Evolutionary conservation across 2,329 filamentous ascomycete genomes (phyloP), one percentile per base, ranked within the genome.

Genomic region (Chaetomiaceae sp.): DNA sequence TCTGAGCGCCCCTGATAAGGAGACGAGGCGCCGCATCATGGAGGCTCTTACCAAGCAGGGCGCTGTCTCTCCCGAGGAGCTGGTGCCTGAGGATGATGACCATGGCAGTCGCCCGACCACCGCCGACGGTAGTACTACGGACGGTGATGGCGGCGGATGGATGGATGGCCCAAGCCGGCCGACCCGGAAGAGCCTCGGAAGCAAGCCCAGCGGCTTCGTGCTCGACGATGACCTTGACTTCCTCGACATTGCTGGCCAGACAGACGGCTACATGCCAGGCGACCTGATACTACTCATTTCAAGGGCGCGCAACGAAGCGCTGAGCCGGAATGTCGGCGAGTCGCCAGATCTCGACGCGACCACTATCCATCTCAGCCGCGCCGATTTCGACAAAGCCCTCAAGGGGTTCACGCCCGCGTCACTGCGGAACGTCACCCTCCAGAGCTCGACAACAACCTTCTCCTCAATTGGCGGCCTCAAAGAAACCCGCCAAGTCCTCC

Each of bases 261-360:
- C 92, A 0, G 94, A 99, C 66, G 94, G 94, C 1, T 99, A 97
- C 67, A 96, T 97, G 91, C 92, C 94, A 1, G 94, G 91, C 3
- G 94, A 99, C 68, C 77, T 99, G 34, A 84, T 87, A 15, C 79
- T 96, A 2, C 81, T 99, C 11, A 88, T 95, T 17, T 86, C 89
- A 11, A 82, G 94, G 54, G 92, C 94, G 34, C 83, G 91, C 50
- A 96, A 92, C 63, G 94, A 97, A 71, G 89, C 92, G 23, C 80
- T 99, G 15, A 95, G 97, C 62, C 87, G 92, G 9, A 86, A 87
- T 7, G 85, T 97, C 25, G 74, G 75, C 40, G 69, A 73, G 43
- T 56, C 55, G 2, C 27, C 54, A 6, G 49, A 58, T 39, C 51
- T 76, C 39, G 70, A 74, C 1, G 72, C 77, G 2, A 73, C 77